phyloP scores from a whole-genome alignment of 1,284 basidiomycete genomes.

The Leucoagaricus sp. region DNA sequence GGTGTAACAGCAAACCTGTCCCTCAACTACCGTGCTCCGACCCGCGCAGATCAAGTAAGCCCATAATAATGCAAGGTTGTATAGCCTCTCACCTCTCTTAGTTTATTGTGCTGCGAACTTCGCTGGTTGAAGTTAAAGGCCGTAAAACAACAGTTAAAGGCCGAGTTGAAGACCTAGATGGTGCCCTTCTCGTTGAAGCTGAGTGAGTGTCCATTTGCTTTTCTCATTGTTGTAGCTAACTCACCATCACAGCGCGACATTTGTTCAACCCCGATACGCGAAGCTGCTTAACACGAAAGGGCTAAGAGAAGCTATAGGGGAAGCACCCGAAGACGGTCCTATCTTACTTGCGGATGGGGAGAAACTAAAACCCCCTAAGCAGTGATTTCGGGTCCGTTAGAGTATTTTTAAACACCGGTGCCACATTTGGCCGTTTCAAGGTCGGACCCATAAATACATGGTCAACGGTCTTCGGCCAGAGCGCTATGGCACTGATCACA shows the following conservation, averaged over 20 bases:
- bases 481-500: too few species aligned
- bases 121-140: conserved; percentile 65
- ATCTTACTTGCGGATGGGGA: conserved; percentile 37
- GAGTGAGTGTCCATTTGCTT: conserved; percentile 46
- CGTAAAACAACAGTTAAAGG: conserved; percentile 78
- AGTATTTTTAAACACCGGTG: too few species aligned
- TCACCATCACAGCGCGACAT: conserved; percentile 54
- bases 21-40: conserved; percentile 80
- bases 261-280: conserved; percentile 85
- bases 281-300: conserved; percentile 60
- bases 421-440: too few species aligned
- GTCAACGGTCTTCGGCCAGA: too few species aligned
- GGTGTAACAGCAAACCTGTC: conserved; percentile 89
- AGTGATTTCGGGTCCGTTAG: neutral
- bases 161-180: conserved; percentile 75
- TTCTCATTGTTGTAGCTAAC: neutral
- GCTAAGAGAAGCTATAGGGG: conserved; percentile 52
- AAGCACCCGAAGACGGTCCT: conserved; percentile 37
- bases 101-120: conserved; percentile 75
- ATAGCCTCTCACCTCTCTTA: conserved; percentile 27
- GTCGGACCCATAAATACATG: too few species aligned
- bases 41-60: conserved; percentile 79
- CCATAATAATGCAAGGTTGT: neutral
- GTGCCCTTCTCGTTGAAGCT: conserved; percentile 80
- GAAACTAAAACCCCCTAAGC: conserved; percentile 24